Evolutionary conservation across 2,329 filamentous ascomycete species (phyloP), one percentile per base, ranked within the genome.

Genomic region (Colletotrichum sp.): DNA sequence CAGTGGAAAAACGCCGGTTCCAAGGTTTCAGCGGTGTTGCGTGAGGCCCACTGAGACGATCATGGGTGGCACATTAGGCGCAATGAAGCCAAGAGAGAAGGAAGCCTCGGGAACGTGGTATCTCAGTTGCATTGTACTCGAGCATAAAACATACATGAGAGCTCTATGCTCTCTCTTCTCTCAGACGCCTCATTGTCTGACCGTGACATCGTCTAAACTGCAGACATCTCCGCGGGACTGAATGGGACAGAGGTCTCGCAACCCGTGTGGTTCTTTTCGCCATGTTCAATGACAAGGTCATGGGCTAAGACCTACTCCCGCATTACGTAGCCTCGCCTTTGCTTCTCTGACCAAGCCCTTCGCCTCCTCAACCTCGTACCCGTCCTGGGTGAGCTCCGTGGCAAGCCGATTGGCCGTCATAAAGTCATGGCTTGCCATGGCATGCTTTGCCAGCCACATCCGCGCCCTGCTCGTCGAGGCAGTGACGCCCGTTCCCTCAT

Each of bases 341-440:
- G 98, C 93, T 84, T 99, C 96, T 77, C 95, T 91, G 77, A 98
- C 94, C 79, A 99, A 87, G 5, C 96, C 95, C 86, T 99, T 99
- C 32, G 97, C 97, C 85, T 99, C 97, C 83, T 99, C 97, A 3
- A 99, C 95, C 85, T 99, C 97, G 30, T 98, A 93, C 1, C 97
- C 97, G 84, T 99, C 97, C 85, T 98, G 95, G 83, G 96, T 98
- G 62, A 99, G 88, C 85, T 99, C 97, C 77, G 93, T 95, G 1
- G 96, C 96, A 57, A 99, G 87, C 77, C 95, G 92, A 85, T 94
- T 94, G 6, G 95, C 95, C 24, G 94, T 91, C 36, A 90, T 88
- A 80, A 95, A 95, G 83, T 98, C 95, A 52, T 93, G 92, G 13
- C 90, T 91, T 49, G 91, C 90, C 86, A 98, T 94, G 15, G 95